Base-by-base conservation (phyloP, 495 filamentous ascomycete species). In the Sordaria brevicollis region DNA sequence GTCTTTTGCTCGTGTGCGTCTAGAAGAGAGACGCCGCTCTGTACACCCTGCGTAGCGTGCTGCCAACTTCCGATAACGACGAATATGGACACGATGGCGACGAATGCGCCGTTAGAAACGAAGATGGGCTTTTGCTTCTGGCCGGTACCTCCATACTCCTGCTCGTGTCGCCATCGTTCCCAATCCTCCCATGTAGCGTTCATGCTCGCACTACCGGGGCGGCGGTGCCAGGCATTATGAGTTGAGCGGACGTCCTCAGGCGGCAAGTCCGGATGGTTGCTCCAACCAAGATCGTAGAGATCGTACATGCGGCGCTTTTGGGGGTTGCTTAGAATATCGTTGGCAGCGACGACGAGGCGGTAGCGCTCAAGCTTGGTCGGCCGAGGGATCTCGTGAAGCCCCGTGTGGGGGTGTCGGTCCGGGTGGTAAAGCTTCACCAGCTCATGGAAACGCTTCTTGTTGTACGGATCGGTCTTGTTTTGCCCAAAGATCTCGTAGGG, bases 181-280 rank as follows among this genome's bases (percentile, higher is more conserved):
- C 96, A 99, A 77, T 99, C 96, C 76, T 99, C 95, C 95, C 95
- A 99, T 0, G 94, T 99, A 13, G 93, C 96, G 76, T 97, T 97
- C 70, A 84, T 82, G 75, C 87, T 89, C 29, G 94, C 89, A 21
- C 86, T 88, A 1, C 83, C 81, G 0, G 82, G 80, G 19, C 81
- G 71, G 11, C 82, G 79, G 4, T 82, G 76, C 78, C 86, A 88
- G 11, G 87, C 83, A 33, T 77, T 76, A 65, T 86, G 80, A 54
- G 77, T 74, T 36, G 74, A 68, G 49, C 80, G 79, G 68, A 78
- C 76, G n/a, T 39, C 39, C 77, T 81, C 66, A 77, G 83, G 74
- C 69, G 80, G 62, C 70, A 77, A 65, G 69, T 82, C 77, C 35
- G 75, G 62, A 29, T 79, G 77, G 25, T 82, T 82, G 2, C 83